phyloP scores from a whole-genome alignment of 2,329 filamentous ascomycete genomes.

The Tolypocladium album region DNA sequence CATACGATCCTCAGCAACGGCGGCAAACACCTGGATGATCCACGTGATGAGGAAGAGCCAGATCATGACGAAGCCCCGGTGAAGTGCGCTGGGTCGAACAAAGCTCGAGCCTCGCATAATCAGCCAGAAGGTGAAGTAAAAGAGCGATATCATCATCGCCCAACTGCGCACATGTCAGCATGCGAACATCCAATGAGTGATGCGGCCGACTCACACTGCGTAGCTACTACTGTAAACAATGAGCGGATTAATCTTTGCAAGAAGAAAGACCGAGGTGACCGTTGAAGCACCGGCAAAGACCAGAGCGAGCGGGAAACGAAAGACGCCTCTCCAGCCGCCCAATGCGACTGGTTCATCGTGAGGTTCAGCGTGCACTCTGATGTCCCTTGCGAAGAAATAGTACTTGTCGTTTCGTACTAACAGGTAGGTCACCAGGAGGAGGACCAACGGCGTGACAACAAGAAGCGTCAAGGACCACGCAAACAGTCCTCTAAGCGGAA shows the following conservation, averaged over 20 bases:
- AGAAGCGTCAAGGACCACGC: conserved; percentile 78
- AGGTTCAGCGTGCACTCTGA: conserved; percentile 44
- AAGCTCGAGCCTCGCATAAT: conserved; percentile 69
- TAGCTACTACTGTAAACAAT: conserved; percentile 88
- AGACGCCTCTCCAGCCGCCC: conserved; percentile 71
- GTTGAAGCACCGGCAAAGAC: conserved; percentile 56
- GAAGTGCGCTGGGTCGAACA: conserved; percentile 74
- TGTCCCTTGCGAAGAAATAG: conserved; percentile 67
- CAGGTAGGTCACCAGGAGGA: conserved; percentile 58
- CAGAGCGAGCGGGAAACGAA: conserved; percentile 72
- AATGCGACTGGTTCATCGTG: conserved; percentile 52
- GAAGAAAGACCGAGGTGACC: conserved; percentile 60
- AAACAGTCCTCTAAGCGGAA: conserved; percentile 74
- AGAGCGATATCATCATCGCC: conserved; percentile 76
- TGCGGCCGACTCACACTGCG: conserved; percentile 43
- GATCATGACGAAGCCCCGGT: conserved; percentile 67
- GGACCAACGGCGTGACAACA: conserved; percentile 63
- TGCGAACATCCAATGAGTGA: neutral
- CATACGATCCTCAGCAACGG: conserved; percentile 66
- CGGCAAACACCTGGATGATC: conserved; percentile 58
- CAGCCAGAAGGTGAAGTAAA: conserved; percentile 75
- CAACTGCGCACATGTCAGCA: conserved; percentile 35
- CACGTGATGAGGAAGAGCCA: conserved; percentile 78
- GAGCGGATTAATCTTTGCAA: conserved; percentile 76
- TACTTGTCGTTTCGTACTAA: conserved; percentile 68